A percentile compares a stretch with the other conserved stretches of the same genome.
Conservation (phyloP, 345 rosid genomes). For the Hibiscus mutabilis region DNA sequence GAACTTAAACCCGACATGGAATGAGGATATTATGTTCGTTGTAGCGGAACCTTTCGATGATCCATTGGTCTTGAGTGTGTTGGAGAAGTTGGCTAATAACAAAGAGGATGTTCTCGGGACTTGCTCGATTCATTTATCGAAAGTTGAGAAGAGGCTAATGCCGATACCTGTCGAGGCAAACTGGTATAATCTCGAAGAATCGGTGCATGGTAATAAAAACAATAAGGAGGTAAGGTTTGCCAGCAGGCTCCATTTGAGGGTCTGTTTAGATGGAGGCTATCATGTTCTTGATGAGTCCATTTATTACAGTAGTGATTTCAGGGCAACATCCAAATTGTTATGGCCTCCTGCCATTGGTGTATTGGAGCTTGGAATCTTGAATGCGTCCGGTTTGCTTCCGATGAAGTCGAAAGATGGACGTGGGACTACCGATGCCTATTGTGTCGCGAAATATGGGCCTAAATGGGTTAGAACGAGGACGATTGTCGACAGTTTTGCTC, state of each 20-base stretch:
- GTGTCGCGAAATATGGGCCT: constrained; percentile 43
- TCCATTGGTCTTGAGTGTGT: constrained; percentile 31
- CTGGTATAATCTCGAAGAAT: constrained; percentile 36
- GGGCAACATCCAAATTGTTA: constrained; percentile 36
- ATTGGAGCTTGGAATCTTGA: constrained; percentile 46
- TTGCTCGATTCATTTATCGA: constrained; percentile 33
- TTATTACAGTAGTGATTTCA: constrained; percentile 45
- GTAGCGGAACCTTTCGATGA: constrained; percentile 35
- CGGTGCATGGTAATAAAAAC: not conserved
- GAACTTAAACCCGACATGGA: constrained; percentile 9
- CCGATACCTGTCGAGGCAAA: constrained; percentile 21
- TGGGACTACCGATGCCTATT: constrained; percentile 42
- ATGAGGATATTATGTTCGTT: constrained; percentile 16
- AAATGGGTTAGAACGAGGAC: constrained; percentile 51
- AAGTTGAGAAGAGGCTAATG: constrained; percentile 33
- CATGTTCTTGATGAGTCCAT: constrained; percentile 49
- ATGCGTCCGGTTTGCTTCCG: constrained; percentile 38
- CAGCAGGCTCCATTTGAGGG: constrained; percentile 40
- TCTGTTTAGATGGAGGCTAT: constrained; percentile 46
- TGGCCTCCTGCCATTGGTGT: constrained; percentile 38
- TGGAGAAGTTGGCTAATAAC: constrained; percentile 22
- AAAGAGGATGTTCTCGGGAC: constrained; percentile 37
- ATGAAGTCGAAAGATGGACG: constrained; percentile 38
- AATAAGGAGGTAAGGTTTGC: constrained; percentile 20
- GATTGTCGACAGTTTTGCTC: constrained; percentile 31